Evolutionary conservation across 2,329 filamentous ascomycete genomes (phyloP).

Genomic region (Metarhizium humberi): DNA sequence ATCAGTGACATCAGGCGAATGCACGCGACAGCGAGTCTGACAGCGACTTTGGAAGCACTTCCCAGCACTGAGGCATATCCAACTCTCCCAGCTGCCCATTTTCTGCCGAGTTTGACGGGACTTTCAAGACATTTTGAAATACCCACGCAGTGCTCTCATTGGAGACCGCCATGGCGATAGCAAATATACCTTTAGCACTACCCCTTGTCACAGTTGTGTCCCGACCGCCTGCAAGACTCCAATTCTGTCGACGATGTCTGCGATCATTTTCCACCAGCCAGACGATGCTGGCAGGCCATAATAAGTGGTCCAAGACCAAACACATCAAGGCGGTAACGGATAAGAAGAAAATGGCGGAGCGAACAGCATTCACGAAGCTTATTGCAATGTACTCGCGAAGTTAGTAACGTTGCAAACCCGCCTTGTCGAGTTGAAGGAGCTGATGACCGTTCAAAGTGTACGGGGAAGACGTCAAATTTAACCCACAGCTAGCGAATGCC

Average conservation of each 20-base stretch:
- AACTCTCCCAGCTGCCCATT: not conserved
- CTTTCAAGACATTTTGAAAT: not conserved
- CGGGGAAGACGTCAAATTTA: constrained; percentile 63
- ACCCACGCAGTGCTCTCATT: not conserved
- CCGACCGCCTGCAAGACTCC: not conserved
- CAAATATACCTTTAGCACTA: not conserved
- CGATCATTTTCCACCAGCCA: constrained; percentile 39
- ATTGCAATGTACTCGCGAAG: constrained; percentile 69
- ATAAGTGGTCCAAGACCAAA: constrained; percentile 91
- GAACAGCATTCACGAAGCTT: constrained; percentile 58
- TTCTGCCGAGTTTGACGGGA: not conserved
- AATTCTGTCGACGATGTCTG: constrained; percentile 37
- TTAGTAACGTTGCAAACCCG: constrained; percentile 26
- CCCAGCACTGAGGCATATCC: not conserved
- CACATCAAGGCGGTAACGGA: constrained; percentile 90
- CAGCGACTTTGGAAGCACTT: too few relatives aligned
- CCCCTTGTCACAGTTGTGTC: not conserved
- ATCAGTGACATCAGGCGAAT: not conserved
- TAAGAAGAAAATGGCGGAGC: constrained; percentile 63
- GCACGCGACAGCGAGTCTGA: not conserved
- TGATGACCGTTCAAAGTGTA: constrained; percentile 44
- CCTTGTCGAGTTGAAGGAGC: not conserved
- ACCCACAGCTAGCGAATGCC: constrained; percentile 65
- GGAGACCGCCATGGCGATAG: not conserved
- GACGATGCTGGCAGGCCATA: constrained; percentile 59